These are phyloP conservation scores for Metroxylon sagu DNA, from an alignment of 176 grass and related monocot species.

Conservation along the genomic window DNA sequence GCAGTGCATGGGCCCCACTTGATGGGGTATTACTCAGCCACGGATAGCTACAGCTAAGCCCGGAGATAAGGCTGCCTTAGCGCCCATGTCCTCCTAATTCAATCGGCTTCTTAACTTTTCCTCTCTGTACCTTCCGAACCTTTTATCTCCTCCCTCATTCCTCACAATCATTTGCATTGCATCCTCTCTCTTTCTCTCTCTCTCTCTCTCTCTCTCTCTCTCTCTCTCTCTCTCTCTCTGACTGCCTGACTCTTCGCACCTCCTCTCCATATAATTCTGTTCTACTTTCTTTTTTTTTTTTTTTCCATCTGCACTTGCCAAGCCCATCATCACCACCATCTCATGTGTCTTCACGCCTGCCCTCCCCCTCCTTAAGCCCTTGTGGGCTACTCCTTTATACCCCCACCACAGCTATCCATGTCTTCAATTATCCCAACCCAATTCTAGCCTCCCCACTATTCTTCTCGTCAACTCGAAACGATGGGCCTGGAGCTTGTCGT, in stretches of 20 bases:
- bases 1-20: too few relatives aligned
- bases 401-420: neutral
- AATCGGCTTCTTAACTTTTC: neutral
- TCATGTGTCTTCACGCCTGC: slow-evolving; percentile 24
- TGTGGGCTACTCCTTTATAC: neutral
- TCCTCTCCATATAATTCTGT: slow-evolving; percentile 67
- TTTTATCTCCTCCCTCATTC: slow-evolving; percentile 9
- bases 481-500: slow-evolving; percentile 54
- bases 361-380: slow-evolving; percentile 2
- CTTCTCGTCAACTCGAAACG: neutral
- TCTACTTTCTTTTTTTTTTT: slow-evolving; percentile 31
- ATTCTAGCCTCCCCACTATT: neutral
- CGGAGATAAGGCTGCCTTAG: neutral
- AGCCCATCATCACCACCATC: slow-evolving; percentile 61
- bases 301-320: slow-evolving; percentile 23
- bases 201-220: neutral
- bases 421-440: neutral
- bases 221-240: neutral
- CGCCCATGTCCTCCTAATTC: neutral
- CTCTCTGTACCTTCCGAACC: slow-evolving; percentile 3
- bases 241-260: slow-evolving; percentile 49
- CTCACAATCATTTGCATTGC: slow-evolving; percentile 5
- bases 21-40: neutral
- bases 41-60: neutral
- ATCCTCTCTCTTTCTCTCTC: neutral